Evolutionary conservation across 306 rosid species (phyloP).

Genomic region (Senna siamea): DNA sequence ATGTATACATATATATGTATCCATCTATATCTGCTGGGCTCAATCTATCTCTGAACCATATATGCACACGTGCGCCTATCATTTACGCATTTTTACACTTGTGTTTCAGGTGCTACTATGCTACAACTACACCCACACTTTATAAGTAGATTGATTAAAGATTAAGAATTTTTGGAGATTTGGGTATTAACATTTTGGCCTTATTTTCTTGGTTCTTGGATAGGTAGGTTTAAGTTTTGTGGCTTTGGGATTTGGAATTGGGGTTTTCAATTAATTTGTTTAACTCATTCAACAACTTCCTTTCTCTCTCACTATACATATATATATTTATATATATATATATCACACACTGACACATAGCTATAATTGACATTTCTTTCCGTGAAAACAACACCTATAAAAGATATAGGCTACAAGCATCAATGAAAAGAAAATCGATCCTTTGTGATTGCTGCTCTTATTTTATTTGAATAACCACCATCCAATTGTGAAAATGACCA

Average conservation of each 20-base stretch:
- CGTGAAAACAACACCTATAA: constrained; percentile 36
- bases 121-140: background rate
- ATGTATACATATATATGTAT: background rate
- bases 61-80: constrained; percentile 64
- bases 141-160: constrained; percentile 35
- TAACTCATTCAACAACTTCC: too few relatives aligned
- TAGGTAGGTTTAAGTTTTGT: constrained; percentile 8
- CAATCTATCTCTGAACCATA: constrained; percentile 22
- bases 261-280: too few relatives aligned
- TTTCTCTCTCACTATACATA: too few relatives aligned
- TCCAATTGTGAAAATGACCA: constrained; percentile 76
- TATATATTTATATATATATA: too few relatives aligned
- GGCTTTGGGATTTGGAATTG: constrained; percentile 31
- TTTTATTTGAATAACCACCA: constrained; percentile 65
- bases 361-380: constrained; percentile 47
- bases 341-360: too few relatives aligned
- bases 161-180: background rate
- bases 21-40: constrained; percentile 36
- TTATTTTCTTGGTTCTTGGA: constrained; percentile 3
- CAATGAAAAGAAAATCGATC: constrained; percentile 36
- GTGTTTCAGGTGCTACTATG: constrained; percentile 51
- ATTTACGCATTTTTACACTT: constrained; percentile 35
- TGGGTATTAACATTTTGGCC: constrained; percentile 14
- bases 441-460: constrained; percentile 47
- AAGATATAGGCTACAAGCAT: constrained; percentile 36